These are phyloP conservation scores for Lenwebbia sp. DNA, from an alignment of 345 rosid genomes.

Conservation along the genomic window DNA sequence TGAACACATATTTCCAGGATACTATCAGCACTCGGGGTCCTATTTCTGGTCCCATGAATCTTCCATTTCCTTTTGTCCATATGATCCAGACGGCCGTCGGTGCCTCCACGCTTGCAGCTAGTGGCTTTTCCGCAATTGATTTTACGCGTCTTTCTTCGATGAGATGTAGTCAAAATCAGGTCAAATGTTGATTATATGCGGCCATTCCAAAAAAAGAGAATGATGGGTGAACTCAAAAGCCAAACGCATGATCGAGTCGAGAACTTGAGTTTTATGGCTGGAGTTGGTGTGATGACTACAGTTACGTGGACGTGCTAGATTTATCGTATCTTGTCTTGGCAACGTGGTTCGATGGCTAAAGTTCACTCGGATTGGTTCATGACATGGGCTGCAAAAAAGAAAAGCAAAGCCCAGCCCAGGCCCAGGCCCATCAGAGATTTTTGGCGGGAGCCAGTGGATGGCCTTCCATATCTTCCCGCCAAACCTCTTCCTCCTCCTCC, in stretches of 20 bases:
- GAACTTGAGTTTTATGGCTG: background rate
- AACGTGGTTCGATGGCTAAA: background rate
- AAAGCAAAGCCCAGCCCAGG: background rate
- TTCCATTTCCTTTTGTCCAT: background rate
- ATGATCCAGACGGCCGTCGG: background rate
- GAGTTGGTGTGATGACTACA: background rate
- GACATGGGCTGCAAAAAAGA: background rate
- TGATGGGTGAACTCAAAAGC: background rate
- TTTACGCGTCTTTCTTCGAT: background rate
- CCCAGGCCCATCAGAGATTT: background rate
- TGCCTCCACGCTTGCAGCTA: background rate
- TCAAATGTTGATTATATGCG: background rate
- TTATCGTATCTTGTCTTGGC: background rate
- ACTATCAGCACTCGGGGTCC: background rate
- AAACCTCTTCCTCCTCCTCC: background rate
- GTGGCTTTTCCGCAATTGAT: background rate
- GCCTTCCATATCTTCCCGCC: constrained; percentile 2
- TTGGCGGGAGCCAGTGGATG: background rate
- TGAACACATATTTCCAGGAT: background rate
- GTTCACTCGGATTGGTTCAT: background rate
- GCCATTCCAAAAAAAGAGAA: background rate
- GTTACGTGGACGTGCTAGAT: background rate
- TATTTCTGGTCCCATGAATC: background rate
- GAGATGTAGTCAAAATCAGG: background rate
- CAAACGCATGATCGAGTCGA: background rate